Evolutionary conservation across 2,329 filamentous ascomycete species (phyloP), one percentile per base, ranked within the genome.

Genomic region (Sclerotinia borealis): DNA sequence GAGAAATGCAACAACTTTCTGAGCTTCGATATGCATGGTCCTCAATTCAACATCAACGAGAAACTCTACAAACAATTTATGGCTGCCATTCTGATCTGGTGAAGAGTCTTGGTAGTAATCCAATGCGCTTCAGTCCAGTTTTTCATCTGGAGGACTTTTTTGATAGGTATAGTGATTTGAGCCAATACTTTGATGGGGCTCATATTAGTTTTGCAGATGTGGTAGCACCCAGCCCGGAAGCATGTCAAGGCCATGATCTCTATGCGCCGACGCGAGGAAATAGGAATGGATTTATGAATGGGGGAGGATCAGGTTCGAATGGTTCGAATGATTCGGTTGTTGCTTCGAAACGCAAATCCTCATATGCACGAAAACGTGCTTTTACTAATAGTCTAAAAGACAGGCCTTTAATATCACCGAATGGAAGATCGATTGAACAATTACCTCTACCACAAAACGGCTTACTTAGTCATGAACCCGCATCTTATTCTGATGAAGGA

Each of bases 71-170:
- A 75, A 84, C 81, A 10, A 88, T 96, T 13, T 93, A 90, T 73
- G 84, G 83, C 31, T 90, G 88, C n/a, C 92, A 96, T 71, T 81
- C 85, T 0, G 90, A 93, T 73, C 80, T 96, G n/a, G 87, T 93
- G 60, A 90, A 90, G 72, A 86, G 84, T 4, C 75, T 92, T 25
- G 82, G 85, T 1, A 86, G 81, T 61, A 90, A 85, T 66, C 82
- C 86, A 0, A 87, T 90, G 81, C 80, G 89, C 11, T 92, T 91
- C 68, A 87, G 87, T 0, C 88, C 90, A 0, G 89, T 91, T 1
- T 93, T 95, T 71, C 90, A 95, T 66, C 83, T 93, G 17, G 91
- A 95, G 67, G 90, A 95, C 72, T 96, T 96, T 75, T 93, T 95
- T 69, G 90, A 95, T 69, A 83, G 92, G 34, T 96, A 96, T 65